Conservation (phyloP, 2,329 filamentous ascomycete species). For the Colletotrichum echinochloae region DNA sequence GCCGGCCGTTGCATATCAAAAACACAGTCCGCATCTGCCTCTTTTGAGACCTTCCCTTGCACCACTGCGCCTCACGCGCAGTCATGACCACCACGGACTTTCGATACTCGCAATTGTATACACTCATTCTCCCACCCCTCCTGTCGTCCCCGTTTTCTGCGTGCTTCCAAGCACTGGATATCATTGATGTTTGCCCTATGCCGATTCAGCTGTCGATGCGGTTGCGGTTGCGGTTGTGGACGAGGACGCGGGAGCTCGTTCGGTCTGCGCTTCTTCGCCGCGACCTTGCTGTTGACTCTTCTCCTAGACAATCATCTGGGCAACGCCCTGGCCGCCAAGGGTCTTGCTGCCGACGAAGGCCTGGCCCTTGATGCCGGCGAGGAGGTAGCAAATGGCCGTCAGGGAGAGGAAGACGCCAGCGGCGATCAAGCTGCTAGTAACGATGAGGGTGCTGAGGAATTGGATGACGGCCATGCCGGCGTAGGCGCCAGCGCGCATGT, state of each 20-base stretch:
- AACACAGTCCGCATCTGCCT: slow-evolving; percentile 15
- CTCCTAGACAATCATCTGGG: slow-evolving; percentile 93
- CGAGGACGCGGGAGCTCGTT: not conserved
- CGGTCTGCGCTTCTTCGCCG: slow-evolving; percentile 6
- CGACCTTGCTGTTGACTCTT: slow-evolving; percentile 8
- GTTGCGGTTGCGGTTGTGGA: not conserved
- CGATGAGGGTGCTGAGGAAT: slow-evolving; percentile 80
- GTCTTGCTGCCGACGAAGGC: slow-evolving; percentile 95
- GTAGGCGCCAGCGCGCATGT: slow-evolving; percentile 94
- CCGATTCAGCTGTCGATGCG: slow-evolving; percentile 10
- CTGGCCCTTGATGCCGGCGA: slow-evolving; percentile 85
- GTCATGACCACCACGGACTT: not conserved
- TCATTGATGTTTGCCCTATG: slow-evolving; percentile 25
- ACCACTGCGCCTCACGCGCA: slow-evolving; percentile 6
- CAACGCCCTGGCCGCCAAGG: slow-evolving; percentile 90
- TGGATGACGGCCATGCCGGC: slow-evolving; percentile 82
- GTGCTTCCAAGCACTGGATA: slow-evolving; percentile 40
- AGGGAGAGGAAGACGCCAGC: slow-evolving; percentile 84
- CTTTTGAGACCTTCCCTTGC: not conserved
- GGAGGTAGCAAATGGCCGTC: slow-evolving; percentile 82
- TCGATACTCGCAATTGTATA: slow-evolving; percentile 23
- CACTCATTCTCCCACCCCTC: slow-evolving; percentile 14
- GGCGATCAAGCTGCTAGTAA: slow-evolving; percentile 81
- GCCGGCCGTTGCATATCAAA: slow-evolving; percentile 38
- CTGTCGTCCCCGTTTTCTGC: slow-evolving; percentile 16